phyloP scores from a whole-genome alignment of 139 green algal species.

The Volvox reticuliferus region DNA sequence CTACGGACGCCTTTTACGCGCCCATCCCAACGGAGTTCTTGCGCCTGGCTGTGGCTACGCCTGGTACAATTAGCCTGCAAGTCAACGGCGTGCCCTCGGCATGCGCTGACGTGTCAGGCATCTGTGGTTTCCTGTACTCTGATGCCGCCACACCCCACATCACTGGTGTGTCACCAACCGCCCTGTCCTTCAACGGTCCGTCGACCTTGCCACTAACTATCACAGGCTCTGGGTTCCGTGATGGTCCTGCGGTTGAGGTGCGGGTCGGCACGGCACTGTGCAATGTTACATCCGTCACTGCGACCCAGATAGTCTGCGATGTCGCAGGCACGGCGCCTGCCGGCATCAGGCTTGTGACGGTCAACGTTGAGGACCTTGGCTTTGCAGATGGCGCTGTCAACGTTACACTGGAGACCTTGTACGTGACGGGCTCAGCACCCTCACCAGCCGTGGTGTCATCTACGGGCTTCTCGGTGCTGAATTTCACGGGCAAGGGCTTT shows the following conservation, averaged over 20 bases:
- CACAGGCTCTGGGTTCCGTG: constrained; percentile 25
- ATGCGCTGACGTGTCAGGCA: constrained; percentile 19
- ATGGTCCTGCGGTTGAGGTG: neutral
- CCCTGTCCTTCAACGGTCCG: constrained; percentile 16
- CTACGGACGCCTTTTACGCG: constrained; percentile 40
- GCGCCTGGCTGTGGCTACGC: constrained; percentile 15
- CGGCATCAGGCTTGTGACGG: neutral
- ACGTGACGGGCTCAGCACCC: neutral
- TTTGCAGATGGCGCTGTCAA: neutral
- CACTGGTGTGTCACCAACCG: constrained; percentile 15
- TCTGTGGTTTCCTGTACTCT: constrained; percentile 49
- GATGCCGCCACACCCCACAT: constrained; percentile 40
- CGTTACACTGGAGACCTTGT: constrained; percentile 37
- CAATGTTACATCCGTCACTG: constrained; percentile 7
- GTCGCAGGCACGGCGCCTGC: constrained; percentile 9
- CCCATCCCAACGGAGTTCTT: constrained; percentile 54
- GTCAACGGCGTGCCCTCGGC: constrained; percentile 46
- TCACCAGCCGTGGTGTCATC: neutral
- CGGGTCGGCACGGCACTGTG: neutral
- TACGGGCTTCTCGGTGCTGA: constrained; percentile 5
- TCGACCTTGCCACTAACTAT: constrained; percentile 47
- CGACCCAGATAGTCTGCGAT: neutral
- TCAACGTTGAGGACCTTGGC: constrained; percentile 8
- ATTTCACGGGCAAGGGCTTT: constrained; percentile 52
- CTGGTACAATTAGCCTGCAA: neutral